Evolutionary conservation across 148 eudicot genomes (phyloP), one percentile per base, ranked within the genome.

Genomic region (Drosera capensis): DNA sequence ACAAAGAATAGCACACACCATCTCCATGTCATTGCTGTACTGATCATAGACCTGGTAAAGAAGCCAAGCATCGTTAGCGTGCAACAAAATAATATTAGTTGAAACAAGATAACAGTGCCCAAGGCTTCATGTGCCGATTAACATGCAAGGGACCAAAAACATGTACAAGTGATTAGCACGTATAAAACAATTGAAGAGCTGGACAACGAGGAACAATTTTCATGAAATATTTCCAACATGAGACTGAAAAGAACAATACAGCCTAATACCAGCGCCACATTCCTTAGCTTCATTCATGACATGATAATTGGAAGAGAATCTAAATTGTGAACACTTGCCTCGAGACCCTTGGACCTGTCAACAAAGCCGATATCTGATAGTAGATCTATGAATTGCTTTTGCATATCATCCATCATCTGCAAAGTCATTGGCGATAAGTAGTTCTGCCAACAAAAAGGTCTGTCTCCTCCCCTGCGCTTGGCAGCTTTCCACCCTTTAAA

Each of bases 401-500:
- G 70, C 99, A 84, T 90, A 59, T 90, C 95, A 28, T 70, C 99
- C 70, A 90, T 90, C 85, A 80, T 90, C 54, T 78, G 93, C 71
- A 90, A 45, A 48, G 85, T 75, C 24, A 75, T 55, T 19, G 87
- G 71, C 43, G 99, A 90, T 44, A 90, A 71, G 56, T 72, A 90
- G 68, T 90, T 80, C 53, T 90, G 80, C 99, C 99, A 80, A 45
- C 95, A 90, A 60, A 71, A 80, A 19, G 82, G 31, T 52, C 58
- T 80, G 21, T 78, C 99, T 22, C 60, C 70, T 53, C 85, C 77
- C 36, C 51, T 23, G 19, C 67, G 71, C 65, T 74, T 90, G 47
- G 95, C 99, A 55, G 71, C 82, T 62, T 80, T 85, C 99, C 99
- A 90, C 31, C 76, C 93, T 56, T 81, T 88, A 79, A 68, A 90